Percentiles rank a stretch among this genome's conserved stretches.
Conservation (phyloP, 2,329 filamentous ascomycete genomes). For the Colletotrichum destructivum region DNA sequence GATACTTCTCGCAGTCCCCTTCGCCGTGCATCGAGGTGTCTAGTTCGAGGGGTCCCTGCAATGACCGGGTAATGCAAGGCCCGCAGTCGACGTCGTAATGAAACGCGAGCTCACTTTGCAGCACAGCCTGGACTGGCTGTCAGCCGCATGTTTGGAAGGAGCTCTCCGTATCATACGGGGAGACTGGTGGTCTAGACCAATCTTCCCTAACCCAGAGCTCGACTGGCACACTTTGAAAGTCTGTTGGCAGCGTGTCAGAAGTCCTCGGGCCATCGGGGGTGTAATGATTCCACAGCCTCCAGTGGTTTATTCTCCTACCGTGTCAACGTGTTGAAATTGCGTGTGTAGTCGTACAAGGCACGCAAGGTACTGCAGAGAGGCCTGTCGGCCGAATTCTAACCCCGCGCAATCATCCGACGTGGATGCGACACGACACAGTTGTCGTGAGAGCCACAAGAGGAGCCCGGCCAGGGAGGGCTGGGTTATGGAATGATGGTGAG, state of each 20-base stretch:
- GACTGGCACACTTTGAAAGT: constrained; percentile 20
- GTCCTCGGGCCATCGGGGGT: constrained; percentile 15
- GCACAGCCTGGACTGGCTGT: not conserved
- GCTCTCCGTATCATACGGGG: constrained; percentile 26
- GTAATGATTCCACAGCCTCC: constrained; percentile 11
- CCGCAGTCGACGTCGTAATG: not conserved
- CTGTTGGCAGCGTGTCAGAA: constrained; percentile 13
- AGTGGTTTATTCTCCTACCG: not conserved
- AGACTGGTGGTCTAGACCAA: constrained; percentile 34
- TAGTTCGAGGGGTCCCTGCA: not conserved
- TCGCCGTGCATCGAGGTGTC: not conserved
- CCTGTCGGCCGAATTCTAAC: not conserved
- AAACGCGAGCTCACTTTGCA: constrained; percentile 10
- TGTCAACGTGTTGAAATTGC: not conserved
- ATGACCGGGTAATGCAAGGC: not conserved
- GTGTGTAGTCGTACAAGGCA: too few species aligned
- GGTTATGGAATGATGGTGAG: not conserved
- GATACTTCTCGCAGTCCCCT: not conserved
- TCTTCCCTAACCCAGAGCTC: constrained; percentile 37
- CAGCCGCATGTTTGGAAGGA: constrained; percentile 24
- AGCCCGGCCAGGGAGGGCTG: not conserved
- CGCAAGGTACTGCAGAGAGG: not conserved
- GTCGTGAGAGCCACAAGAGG: not conserved
- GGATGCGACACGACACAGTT: not conserved
- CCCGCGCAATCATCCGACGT: not conserved